phyloP scores from a whole-genome alignment of 139 green algal genomes.

The Diplosphaera chodatii region DNA sequence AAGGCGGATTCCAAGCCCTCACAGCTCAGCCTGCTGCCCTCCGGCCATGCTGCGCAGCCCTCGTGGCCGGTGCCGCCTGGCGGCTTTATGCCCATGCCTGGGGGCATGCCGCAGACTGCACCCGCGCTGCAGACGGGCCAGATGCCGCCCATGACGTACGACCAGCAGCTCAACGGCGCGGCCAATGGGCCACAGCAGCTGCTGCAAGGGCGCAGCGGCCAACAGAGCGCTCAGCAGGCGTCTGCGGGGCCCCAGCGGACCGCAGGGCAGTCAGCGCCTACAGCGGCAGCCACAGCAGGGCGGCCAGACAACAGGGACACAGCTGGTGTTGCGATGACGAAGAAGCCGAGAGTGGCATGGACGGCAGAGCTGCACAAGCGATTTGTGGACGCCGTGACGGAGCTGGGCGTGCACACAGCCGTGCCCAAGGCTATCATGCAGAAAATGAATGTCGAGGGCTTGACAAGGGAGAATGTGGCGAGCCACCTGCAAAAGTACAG shows the following conservation, averaged over 20 bases:
- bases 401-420: conserved; percentile 62
- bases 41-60: not conserved
- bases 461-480: conserved; percentile 92
- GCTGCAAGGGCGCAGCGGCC: too few species aligned
- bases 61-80: not conserved
- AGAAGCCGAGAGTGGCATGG: conserved; percentile 81
- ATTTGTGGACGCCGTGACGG: conserved; percentile 79
- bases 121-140: not conserved
- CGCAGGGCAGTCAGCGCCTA: too few species aligned
- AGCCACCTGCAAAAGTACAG: conserved; percentile 92
- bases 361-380: conserved; percentile 80
- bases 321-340: conserved; percentile 6
- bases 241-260: too few species aligned
- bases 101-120: not conserved
- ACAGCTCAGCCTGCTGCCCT: not conserved
- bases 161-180: not conserved
- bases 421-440: conserved; percentile 90
- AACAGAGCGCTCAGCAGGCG: too few species aligned
- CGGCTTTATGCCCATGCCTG: not conserved
- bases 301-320: too few species aligned
- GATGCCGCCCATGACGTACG: not conserved
- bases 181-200: too few species aligned
- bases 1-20: not conserved
- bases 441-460: conserved; percentile 85
- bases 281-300: too few species aligned